These are phyloP conservation scores for Chimonanthus salicifolius DNA, from an alignment of 164 flowering plant species.

Conservation along the genomic window DNA sequence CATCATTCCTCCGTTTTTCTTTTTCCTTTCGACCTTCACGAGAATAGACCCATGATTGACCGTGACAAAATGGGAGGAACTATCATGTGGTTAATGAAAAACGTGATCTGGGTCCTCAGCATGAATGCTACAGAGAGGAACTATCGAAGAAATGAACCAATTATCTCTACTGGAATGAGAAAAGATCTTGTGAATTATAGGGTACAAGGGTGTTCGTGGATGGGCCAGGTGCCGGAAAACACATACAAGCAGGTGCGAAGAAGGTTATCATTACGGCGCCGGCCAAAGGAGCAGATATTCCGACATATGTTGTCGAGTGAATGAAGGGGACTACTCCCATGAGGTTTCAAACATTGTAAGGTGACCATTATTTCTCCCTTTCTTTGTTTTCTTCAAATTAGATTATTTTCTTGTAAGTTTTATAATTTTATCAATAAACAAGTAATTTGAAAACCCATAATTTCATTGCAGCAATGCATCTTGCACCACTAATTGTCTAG, in stretches of 20 bases:
- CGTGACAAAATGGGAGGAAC: too few species aligned
- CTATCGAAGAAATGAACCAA: neutral
- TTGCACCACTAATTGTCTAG: constrained; percentile 97
- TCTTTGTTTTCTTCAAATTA: neutral
- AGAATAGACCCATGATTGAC: too few species aligned
- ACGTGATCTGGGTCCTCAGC: neutral
- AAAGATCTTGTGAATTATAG: constrained; percentile 23
- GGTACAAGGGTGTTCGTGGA: constrained; percentile 98
- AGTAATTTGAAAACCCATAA: neutral
- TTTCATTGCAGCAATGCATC: constrained; percentile 79
- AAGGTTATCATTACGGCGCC: constrained; percentile 98
- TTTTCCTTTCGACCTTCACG: too few species aligned
- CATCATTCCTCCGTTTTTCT: too few species aligned
- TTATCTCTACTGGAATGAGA: neutral
- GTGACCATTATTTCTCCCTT: constrained; percentile 18
- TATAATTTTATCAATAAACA: neutral
- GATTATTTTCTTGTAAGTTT: neutral
- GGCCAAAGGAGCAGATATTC: constrained; percentile 96
- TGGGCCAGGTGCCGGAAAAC: constrained; percentile 98
- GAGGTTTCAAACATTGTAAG: constrained; percentile 81
- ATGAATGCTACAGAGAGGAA: neutral
- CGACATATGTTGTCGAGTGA: constrained; percentile 92
- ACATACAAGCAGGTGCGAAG: constrained; percentile 98
- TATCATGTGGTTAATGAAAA: neutral
- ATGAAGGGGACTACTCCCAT: constrained; percentile 72